Conservation (phyloP, 768 basidiomycete genomes). For the Polyporus arcularius region DNA sequence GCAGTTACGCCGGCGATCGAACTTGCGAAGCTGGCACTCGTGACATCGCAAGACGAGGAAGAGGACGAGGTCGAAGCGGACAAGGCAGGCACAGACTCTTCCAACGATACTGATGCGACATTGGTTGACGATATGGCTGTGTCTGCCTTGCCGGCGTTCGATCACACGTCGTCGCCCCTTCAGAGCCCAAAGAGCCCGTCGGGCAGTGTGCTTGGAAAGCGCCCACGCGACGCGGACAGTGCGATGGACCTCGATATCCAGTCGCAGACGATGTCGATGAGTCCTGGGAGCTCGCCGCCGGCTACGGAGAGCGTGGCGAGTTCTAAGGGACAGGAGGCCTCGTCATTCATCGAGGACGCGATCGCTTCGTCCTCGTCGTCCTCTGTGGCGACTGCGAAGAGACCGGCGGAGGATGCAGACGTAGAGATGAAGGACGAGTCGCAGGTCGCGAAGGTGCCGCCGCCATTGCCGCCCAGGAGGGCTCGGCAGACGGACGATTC, state of each 20-base stretch:
- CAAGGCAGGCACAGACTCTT: conserved; percentile 73
- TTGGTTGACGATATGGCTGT: conserved; percentile 71
- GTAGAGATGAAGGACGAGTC: conserved; percentile 31
- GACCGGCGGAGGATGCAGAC: conserved; percentile 26
- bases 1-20: conserved; percentile 85
- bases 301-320: conserved; percentile 37
- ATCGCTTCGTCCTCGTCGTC: conserved; percentile 22
- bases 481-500: conserved; percentile 60
- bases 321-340: conserved; percentile 19
- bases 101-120: conserved; percentile 87
- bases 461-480: conserved; percentile 60
- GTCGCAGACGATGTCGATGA: conserved; percentile 3
- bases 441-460: conserved; percentile 33
- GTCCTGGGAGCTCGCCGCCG: not conserved
- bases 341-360: conserved; percentile 7
- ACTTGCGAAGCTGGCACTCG: conserved; percentile 87
- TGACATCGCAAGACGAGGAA: conserved; percentile 89
- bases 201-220: conserved; percentile 65
- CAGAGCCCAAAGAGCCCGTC: conserved; percentile 16
- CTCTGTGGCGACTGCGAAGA: conserved; percentile 1
- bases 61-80: conserved; percentile 72
- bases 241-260: conserved; percentile 50
- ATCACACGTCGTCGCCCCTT: conserved; percentile 29
- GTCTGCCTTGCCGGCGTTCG: conserved; percentile 34
- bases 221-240: conserved; percentile 42